These are phyloP conservation scores for Rhizophagus clarus DNA, from an alignment of 192 early-diverging fungal genomes.

Conservation along the genomic window DNA sequence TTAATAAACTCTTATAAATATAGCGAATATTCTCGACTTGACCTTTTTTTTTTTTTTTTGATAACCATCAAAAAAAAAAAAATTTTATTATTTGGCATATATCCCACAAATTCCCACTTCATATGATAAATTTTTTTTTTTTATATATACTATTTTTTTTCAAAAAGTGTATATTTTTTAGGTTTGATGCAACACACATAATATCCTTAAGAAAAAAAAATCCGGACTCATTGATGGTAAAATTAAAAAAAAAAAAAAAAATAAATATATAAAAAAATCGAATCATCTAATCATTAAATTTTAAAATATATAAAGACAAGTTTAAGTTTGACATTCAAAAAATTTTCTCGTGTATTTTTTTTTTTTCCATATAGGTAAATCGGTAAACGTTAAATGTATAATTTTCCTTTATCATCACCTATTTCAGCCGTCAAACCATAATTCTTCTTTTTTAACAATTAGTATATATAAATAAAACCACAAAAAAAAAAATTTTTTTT, in stretches of 20 bases:
- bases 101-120: too few relatives aligned
- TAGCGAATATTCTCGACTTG: too few relatives aligned
- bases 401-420: background rate
- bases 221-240: background rate
- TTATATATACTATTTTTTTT: background rate
- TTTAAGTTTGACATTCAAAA: background rate
- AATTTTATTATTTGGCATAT: too few relatives aligned
- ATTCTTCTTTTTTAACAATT: background rate
- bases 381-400: conserved; percentile 7
- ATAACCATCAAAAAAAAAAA: too few relatives aligned
- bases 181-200: too few relatives aligned
- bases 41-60: too few relatives aligned
- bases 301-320: too few relatives aligned
- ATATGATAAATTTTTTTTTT: background rate
- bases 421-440: background rate
- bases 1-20: too few relatives aligned
- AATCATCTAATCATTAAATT: background rate
- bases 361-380: background rate
- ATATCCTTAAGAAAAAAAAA: background rate
- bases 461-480: background rate
- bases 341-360: background rate
- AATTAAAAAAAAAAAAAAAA: too few relatives aligned
- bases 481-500: background rate
- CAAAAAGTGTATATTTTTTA: background rate
- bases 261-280: too few relatives aligned